phyloP scores from a whole-genome alignment of 441 rosid species.

The Iberis amara region DNA sequence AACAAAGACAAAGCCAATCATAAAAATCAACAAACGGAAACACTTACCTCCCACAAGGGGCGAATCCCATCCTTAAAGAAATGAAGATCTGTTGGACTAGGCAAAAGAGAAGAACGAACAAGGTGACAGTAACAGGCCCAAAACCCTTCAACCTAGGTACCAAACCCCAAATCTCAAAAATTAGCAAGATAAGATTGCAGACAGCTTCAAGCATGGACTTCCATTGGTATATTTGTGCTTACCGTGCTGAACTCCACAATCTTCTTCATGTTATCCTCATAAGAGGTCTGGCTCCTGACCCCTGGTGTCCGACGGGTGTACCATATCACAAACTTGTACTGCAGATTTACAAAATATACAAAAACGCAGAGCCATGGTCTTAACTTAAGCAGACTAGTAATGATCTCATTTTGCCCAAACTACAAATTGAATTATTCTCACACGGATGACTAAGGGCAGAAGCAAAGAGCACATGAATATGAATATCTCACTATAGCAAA shows the following conservation, averaged over 20 bases:
- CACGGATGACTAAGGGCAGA: too few relatives aligned
- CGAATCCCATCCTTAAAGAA: conserved; percentile 90
- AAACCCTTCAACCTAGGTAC: conserved; percentile 76
- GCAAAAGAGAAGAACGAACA: conserved; percentile 82
- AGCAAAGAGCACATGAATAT: too few relatives aligned
- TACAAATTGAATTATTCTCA: too few relatives aligned
- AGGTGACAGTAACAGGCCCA: conserved; percentile 94
- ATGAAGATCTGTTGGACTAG: conserved; percentile 92
- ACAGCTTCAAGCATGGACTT: not conserved
- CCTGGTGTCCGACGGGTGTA: conserved; percentile 93
- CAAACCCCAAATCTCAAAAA: conserved; percentile 18
- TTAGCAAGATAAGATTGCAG: conserved; percentile 15
- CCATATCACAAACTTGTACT: conserved; percentile 88
- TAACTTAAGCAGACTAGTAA: too few relatives aligned
- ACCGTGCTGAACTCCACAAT: conserved; percentile 86
- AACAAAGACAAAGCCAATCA: not conserved
- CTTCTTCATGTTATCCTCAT: conserved; percentile 92
- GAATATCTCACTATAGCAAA: not conserved
- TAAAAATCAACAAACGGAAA: not conserved
- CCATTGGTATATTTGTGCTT: conserved; percentile 28
- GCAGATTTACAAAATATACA: conserved; percentile 8
- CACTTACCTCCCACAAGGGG: conserved; percentile 84
- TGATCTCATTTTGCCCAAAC: too few relatives aligned
- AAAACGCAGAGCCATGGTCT: too few relatives aligned
- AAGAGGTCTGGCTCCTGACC: conserved; percentile 73